A percentile compares a stretch with the other conserved stretches of the same genome.
Evolutionary conservation across 768 basidiomycete species (phyloP).

Genomic region (Auriscalpium orientale): DNA sequence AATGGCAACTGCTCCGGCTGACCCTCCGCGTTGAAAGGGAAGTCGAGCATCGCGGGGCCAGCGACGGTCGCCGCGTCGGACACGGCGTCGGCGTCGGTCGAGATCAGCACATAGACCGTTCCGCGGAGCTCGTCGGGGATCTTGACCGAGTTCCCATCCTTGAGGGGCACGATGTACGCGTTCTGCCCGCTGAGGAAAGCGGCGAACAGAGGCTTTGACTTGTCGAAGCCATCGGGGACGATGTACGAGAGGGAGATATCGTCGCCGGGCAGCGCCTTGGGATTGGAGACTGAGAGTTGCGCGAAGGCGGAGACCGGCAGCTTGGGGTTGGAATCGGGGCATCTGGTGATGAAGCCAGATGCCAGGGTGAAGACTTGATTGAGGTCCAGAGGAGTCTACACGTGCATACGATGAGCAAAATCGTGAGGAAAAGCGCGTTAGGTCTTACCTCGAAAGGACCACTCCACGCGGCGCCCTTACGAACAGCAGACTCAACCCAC

Average conservation of each 20-base stretch:
- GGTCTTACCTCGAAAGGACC: constrained; percentile 42
- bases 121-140: constrained; percentile 9
- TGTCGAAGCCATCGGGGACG: not conserved
- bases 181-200: constrained; percentile 12
- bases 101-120: constrained; percentile 8
- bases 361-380: constrained; percentile 35
- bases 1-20: not conserved
- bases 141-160: constrained; percentile 1
- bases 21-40: constrained; percentile 7
- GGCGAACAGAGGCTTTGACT: constrained; percentile 6
- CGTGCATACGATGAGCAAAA: constrained; percentile 20
- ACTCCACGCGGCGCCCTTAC: constrained; percentile 46
- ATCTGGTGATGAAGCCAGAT: constrained; percentile 40
- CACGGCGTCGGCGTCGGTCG: constrained; percentile 4
- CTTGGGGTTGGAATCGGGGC: constrained; percentile 45
- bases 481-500: constrained; percentile 49
- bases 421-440: constrained; percentile 20
- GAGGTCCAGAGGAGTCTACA: constrained; percentile 32
- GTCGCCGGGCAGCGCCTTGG: constrained; percentile 6
- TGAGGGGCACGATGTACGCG: constrained; percentile 10
- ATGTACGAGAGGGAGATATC: constrained; percentile 3
- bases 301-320: constrained; percentile 47
- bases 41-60: constrained; percentile 12
- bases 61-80: constrained; percentile 10
- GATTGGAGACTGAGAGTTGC: constrained; percentile 27